phyloP scores from a whole-genome alignment of 225 moss, liverwort and hornwort genomes.

The Bryum argenteum region DNA sequence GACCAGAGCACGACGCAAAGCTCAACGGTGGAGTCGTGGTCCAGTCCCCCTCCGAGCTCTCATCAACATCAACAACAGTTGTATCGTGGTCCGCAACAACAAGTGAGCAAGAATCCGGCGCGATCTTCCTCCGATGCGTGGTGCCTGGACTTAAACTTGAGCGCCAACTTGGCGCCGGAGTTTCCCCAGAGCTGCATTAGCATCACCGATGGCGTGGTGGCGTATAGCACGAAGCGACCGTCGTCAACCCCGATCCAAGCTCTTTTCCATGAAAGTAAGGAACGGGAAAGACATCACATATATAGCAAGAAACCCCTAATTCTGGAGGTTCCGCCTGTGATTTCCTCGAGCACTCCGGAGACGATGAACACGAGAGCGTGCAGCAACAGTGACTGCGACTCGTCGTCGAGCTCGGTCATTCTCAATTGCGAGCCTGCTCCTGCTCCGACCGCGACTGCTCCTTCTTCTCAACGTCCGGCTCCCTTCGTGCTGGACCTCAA shows the following conservation, averaged over 20 bases:
- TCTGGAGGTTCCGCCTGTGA: constrained; percentile 17
- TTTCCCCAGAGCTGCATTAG: constrained; percentile 37
- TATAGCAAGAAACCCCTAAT: constrained; percentile 56
- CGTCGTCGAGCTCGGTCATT: constrained; percentile 86
- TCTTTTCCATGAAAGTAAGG: constrained; percentile 51
- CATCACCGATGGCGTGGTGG: constrained; percentile 40
- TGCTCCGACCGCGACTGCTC: background rate
- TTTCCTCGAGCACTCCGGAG: background rate
- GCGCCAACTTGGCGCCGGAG: constrained; percentile 47
- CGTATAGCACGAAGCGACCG: constrained; percentile 57
- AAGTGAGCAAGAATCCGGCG: background rate
- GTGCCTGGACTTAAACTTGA: constrained; percentile 81
- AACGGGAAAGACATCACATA: constrained; percentile 46
- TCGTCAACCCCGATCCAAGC: constrained; percentile 45
- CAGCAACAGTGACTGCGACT: constrained; percentile 88
- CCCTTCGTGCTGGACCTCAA: constrained; percentile 76
- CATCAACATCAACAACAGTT: background rate
- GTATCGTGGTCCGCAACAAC: background rate
- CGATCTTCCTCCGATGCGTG: background rate
- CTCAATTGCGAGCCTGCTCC: constrained; percentile 65
- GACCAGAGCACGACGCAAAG: constrained; percentile 97
- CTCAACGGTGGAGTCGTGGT: constrained; percentile 84
- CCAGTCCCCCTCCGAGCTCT: background rate
- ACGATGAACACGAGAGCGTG: constrained; percentile 33
- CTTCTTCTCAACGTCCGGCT: background rate